These are phyloP conservation scores for Kregervanrija delftensis DNA, from an alignment of 805 yeast genomes.

Conservation along the genomic window DNA sequence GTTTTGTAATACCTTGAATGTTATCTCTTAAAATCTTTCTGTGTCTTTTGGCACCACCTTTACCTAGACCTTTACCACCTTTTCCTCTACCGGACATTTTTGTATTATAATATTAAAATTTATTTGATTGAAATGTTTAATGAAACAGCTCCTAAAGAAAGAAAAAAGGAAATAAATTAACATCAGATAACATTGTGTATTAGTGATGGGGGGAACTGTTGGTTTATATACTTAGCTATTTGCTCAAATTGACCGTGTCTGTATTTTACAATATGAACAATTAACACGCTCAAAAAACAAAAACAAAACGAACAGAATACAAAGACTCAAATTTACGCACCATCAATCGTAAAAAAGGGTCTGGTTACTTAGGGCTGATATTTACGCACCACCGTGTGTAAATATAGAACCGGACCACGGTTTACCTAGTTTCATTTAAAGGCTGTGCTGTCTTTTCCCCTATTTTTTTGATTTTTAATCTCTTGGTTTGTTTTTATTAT, in stretches of 20 bases:
- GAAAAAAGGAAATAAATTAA: conserved; percentile 2
- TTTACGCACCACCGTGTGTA: conserved; percentile 3
- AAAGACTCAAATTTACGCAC: background rate
- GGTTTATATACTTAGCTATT: no score
- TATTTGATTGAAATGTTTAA: conserved; percentile 8
- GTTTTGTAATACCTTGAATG: conserved; percentile 99
- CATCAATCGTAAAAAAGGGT: background rate
- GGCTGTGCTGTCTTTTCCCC: background rate
- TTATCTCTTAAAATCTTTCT: conserved; percentile 98
- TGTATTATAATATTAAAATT: conserved; percentile 23
- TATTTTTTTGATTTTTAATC: no score
- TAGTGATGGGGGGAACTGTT: no score
- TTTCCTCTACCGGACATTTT: conserved; percentile 98
- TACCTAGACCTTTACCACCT: conserved; percentile 99
- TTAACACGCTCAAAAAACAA: no score
- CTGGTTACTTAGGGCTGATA: background rate
- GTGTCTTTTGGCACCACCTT: conserved; percentile 99
- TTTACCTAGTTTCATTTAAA: background rate
- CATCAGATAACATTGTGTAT: no score
- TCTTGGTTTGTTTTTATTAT: no score
- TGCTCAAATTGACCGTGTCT: no score
- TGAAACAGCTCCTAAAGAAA: conserved; percentile 6
- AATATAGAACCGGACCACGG: background rate
- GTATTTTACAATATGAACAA: no score
- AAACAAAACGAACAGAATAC: no score